phyloP scores from a whole-genome alignment of 306 rosid genomes.

The Carpinus viminea region DNA sequence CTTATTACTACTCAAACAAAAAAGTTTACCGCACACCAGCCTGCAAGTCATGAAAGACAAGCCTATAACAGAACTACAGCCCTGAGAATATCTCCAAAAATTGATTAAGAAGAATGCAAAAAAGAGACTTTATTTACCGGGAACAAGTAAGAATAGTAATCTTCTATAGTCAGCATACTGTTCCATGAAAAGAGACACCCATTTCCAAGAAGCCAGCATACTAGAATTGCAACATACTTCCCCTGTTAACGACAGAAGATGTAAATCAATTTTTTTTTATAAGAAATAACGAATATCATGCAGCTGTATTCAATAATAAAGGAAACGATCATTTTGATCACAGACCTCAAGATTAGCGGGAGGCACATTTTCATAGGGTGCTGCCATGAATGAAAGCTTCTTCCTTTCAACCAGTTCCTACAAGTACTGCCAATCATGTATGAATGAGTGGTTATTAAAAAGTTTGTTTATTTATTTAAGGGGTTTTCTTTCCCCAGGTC shows the following conservation, averaged over 20 bases:
- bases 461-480: neutral
- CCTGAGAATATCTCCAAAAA: neutral
- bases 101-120: constrained; percentile 11
- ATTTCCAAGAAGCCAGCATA: constrained; percentile 92
- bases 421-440: neutral
- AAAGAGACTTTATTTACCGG: constrained; percentile 51
- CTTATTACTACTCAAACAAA: too few relatives aligned
- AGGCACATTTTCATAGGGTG: neutral
- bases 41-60: neutral
- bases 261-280: neutral
- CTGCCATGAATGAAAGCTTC: constrained; percentile 1
- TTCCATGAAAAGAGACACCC: constrained; percentile 90
- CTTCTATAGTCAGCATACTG: constrained; percentile 87
- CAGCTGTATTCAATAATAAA: neutral
- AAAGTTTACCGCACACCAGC: too few relatives aligned
- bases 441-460: neutral
- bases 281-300: neutral
- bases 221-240: constrained; percentile 48
- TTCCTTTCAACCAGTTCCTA: constrained; percentile 1
- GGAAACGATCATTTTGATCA: neutral
- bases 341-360: constrained; percentile 8
- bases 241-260: constrained; percentile 48
- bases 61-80: neutral
- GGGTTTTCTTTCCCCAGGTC: neutral
- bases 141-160: constrained; percentile 71